Conservation (phyloP, 139 green algal genomes). For the Chlamydomonas sp. region DNA sequence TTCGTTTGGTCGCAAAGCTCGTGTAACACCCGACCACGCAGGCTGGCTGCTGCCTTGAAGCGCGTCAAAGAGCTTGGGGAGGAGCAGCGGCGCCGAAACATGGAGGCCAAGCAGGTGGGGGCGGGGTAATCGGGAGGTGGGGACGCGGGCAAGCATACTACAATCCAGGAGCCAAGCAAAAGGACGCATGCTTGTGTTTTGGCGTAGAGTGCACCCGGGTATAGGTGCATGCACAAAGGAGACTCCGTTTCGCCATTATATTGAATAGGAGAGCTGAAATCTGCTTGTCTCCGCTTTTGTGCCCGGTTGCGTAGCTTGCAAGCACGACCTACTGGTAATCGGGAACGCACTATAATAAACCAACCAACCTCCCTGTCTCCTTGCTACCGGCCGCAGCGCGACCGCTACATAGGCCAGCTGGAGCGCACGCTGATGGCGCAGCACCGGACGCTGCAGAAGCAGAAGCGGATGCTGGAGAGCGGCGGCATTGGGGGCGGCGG, state of each 20-base stretch:
- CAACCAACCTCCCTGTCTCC: neutral
- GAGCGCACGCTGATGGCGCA: slow-evolving; percentile 33
- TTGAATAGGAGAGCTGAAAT: too few relatives aligned
- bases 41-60: slow-evolving; percentile 19
- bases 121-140: too few relatives aligned
- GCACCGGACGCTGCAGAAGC: slow-evolving; percentile 32
- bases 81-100: slow-evolving; percentile 1
- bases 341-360: neutral
- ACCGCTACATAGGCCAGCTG: slow-evolving; percentile 19
- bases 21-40: neutral
- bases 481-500: neutral
- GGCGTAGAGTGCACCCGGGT: too few relatives aligned
- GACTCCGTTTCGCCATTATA: too few relatives aligned
- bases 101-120: slow-evolving; percentile 1
- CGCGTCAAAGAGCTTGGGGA: slow-evolving; percentile 29
- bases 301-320: too few relatives aligned
- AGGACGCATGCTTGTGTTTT: neutral
- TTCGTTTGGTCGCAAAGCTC: too few relatives aligned
- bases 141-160: neutral
- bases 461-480: neutral
- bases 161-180: neutral
- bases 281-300: too few relatives aligned
- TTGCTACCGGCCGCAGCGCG: neutral
- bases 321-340: too few relatives aligned
- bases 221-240: too few relatives aligned